phyloP scores from a whole-genome alignment of 2,329 filamentous ascomycete species.

The Diaporthe vaccinii region DNA sequence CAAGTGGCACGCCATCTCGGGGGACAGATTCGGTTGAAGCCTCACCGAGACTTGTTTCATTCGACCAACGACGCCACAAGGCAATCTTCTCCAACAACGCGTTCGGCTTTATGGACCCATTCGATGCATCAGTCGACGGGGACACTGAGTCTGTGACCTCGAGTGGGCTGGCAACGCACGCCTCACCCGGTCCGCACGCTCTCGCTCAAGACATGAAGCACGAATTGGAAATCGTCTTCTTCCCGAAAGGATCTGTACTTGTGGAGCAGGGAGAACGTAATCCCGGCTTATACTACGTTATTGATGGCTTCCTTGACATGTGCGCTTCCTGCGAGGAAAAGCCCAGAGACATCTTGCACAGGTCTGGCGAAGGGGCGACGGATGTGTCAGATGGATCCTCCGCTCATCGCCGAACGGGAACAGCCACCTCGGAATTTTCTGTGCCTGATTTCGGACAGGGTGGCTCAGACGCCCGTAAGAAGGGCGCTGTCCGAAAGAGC shows the following conservation, averaged over 20 bases:
- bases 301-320: slow-evolving; percentile 96
- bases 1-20: slow-evolving; percentile 73
- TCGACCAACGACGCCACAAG: slow-evolving; percentile 85
- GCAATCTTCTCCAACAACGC: slow-evolving; percentile 84
- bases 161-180: slow-evolving; percentile 71
- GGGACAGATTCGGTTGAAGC: slow-evolving; percentile 84
- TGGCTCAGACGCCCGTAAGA: slow-evolving; percentile 58
- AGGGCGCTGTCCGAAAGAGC: slow-evolving; percentile 70
- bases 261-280: slow-evolving; percentile 98
- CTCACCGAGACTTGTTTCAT: slow-evolving; percentile 86
- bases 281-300: slow-evolving; percentile 95
- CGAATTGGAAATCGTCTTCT: slow-evolving; percentile 97
- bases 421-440: slow-evolving; percentile 46
- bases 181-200: slow-evolving; percentile 74
- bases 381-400: slow-evolving; percentile 49
- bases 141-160: slow-evolving; percentile 90
- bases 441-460: slow-evolving; percentile 46
- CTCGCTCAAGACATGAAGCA: slow-evolving; percentile 86
- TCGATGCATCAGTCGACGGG: slow-evolving; percentile 81
- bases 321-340: slow-evolving; percentile 81
- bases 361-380: slow-evolving; percentile 52
- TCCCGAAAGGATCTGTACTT: slow-evolving; percentile 92
- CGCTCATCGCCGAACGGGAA: slow-evolving; percentile 35
- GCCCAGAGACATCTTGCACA: slow-evolving; percentile 56
- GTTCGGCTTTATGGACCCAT: slow-evolving; percentile 91